Base-by-base conservation (phyloP, 306 rosid genomes). In the Cotoneaster glaucophyllus region DNA sequence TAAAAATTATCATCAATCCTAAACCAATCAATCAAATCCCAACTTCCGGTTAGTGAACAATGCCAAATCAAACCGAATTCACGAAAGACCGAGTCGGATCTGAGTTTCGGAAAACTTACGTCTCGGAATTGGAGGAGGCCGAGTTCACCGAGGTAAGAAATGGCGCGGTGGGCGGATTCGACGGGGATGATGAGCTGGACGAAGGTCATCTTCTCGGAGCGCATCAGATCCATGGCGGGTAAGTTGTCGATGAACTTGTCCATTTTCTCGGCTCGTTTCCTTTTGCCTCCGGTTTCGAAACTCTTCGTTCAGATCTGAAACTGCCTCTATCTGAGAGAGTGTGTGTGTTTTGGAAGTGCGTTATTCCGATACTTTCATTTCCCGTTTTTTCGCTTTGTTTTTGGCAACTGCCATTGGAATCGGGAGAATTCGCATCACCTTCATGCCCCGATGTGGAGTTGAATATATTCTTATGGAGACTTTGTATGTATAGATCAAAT, bases 121-220 rank as follows among this genome's bases (percentile, higher is more conserved):
- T 96, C 99, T 44, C 97, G 89, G 74, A 96, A 90, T 84, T 96
- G 99, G 76, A 96, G 82, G 82, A 96, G 96, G 26, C 98, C 98
- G 77, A 96, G 98, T 79, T 96, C 93, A 82, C 98, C 99, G 61
- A 96, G 88, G 80, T 96, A 92, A 17, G 98, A 81, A 79, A 96
- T 52, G 81, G 98, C 96, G 13, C 99, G 96, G 82, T 92, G 98
- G 57, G 99, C 90, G 24, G 98, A 93, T 83, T 96, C 99, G 39
- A 78, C 93, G 24, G 99, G 98, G 48, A 96, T 93, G 79, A 96
- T 96, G 85, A 96, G 98, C 85, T 93, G 99, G 65, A 89, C 97
- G 70, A 93, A 87, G 65, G 91, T 87, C 99, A 96, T 96, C 93
- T 88, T 88, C 97, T 96, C 99, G 50, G 99, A 96, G 78, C 99